A percentile compares a stretch with the other conserved stretches of the same genome.
These are phyloP conservation scores for Podaxis mareebaensis DNA, from an alignment of 768 basidiomycete genomes.

Conservation along the genomic window DNA sequence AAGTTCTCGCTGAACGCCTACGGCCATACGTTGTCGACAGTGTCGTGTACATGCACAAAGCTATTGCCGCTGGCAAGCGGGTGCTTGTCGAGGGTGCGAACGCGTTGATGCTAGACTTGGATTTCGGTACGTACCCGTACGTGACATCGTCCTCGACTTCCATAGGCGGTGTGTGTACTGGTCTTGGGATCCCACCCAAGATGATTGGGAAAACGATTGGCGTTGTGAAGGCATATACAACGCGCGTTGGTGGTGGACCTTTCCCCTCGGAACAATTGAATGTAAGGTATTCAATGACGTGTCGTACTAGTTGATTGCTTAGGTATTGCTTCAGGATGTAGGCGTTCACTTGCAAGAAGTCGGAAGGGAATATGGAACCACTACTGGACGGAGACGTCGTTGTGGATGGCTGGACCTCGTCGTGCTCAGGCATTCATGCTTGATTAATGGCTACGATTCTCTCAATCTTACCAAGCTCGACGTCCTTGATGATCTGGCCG, in stretches of 20 bases:
- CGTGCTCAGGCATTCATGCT: conserved; percentile 86
- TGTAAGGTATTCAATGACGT: conserved; percentile 40
- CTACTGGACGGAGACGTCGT: conserved; percentile 89
- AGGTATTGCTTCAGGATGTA: conserved; percentile 49
- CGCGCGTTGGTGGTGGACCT: conserved; percentile 96
- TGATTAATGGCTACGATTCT: conserved; percentile 94
- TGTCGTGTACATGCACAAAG: conserved; percentile 79
- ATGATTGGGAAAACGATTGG: conserved; percentile 85
- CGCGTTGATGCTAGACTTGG: conserved; percentile 97
- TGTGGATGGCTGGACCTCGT: conserved; percentile 99
- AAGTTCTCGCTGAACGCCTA: conserved; percentile 81
- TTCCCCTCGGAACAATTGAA: conserved; percentile 97
- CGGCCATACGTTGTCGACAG: conserved; percentile 90
- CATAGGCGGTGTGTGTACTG: conserved; percentile 96
- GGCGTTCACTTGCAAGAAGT: conserved; percentile 93
- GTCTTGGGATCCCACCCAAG: conserved; percentile 94
- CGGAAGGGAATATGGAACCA: conserved; percentile 88
- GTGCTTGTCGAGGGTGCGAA: conserved; percentile 97
- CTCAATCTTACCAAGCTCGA: conserved; percentile 98
- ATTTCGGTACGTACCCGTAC: conserved; percentile 97
- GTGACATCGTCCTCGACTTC: conserved; percentile 94
- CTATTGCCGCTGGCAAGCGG: conserved; percentile 71
- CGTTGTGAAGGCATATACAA: conserved; percentile 98
- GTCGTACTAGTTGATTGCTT: not conserved
- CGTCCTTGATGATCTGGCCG: conserved; percentile 77